Evolutionary conservation across 345 rosid genomes (phyloP), one percentile per base, ranked within the genome.

Genomic region (Eucalyptus erythrocorys): DNA sequence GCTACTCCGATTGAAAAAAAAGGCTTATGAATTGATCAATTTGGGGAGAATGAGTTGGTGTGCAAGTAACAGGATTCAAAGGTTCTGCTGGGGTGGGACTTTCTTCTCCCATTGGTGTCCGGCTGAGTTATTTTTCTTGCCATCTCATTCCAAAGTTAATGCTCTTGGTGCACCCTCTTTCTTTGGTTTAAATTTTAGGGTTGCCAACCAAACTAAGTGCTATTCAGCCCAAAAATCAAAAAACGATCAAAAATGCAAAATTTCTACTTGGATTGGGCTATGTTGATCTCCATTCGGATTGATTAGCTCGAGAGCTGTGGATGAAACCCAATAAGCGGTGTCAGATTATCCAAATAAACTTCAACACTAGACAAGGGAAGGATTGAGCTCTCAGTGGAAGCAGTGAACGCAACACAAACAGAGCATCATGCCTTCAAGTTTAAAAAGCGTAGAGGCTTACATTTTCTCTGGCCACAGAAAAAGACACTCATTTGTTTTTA

Each of bases 191-290:
- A 76, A 76, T 76, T 40, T 76, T 76, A 11, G 21, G 84, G 47
- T 21, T 37, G 27, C 15, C 82, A 76, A 40, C 47, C 82, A 10
- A 71, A 19, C 81, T 4, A 32, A 68, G 3, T 17, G 80, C 43
- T 2, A 34, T 17, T 68, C 26, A 2, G 7, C 0, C 80, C 80
- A 17, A 34, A 3, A 68, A 8, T 34, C 0, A 66, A 32, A 32
- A 68, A 68, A 68, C 11, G 0, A 21, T 11, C 8, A 76, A 10
- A 34, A 76, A 76, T 40, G 47, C 27, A 37, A 24, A 76, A 76
- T 40, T 21, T 21, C 27, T 76, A 21, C 27, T 40, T 76, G 1
- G 30, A 76, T 1, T 0, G 5, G 26, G 47, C 42, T 40, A 40
- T 40, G 47, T 10, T 37, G 1, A 37, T 21, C 47, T 10, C 82